Evolutionary conservation across 768 basidiomycete genomes (phyloP).

Genomic region (Tubosaeta brunneosetosa): DNA sequence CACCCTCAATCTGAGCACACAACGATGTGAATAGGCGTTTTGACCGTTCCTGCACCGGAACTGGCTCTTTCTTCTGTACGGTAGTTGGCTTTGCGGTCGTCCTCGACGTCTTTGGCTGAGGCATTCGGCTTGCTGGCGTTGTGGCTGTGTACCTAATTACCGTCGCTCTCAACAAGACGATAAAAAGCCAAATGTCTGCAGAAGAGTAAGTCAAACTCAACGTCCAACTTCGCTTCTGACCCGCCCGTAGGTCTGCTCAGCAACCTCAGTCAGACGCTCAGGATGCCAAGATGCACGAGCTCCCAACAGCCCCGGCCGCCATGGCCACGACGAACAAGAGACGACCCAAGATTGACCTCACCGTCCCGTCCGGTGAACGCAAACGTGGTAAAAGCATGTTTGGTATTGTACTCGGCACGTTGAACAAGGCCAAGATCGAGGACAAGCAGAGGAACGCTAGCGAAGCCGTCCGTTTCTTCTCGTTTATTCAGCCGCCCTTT

Average conservation of each 20-base stretch:
- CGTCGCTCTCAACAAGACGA: constrained; percentile 6
- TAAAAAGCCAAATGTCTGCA: constrained; percentile 42
- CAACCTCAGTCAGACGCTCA: constrained; percentile 30
- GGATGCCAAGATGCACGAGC: constrained; percentile 35
- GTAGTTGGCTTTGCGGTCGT: constrained; percentile 5
- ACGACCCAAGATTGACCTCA: constrained; percentile 71
- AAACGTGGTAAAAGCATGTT: constrained; percentile 89
- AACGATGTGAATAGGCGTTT: constrained; percentile 73
- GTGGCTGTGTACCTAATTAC: constrained; percentile 23
- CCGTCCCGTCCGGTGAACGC: constrained; percentile 51
- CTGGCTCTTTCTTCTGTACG: constrained; percentile 19
- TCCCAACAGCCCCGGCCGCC: constrained; percentile 43
- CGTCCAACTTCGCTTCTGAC: constrained; percentile 1
- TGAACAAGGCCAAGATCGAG: constrained; percentile 85
- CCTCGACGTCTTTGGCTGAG: constrained; percentile 12
- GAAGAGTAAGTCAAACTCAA: constrained; percentile 42
- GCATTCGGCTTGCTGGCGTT: constrained; percentile 8
- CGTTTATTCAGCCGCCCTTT: neutral
- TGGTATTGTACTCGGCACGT: constrained; percentile 75
- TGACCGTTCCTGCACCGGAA: constrained; percentile 26
- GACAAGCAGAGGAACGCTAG: constrained; percentile 81
- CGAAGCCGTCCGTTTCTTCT: constrained; percentile 56
- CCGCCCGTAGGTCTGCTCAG: constrained; percentile 22
- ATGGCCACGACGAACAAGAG: constrained; percentile 47
- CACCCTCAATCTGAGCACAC: constrained; percentile 86